These are phyloP conservation scores for Candida sithepensis DNA, from an alignment of 805 yeast genomes.

Conservation along the genomic window DNA sequence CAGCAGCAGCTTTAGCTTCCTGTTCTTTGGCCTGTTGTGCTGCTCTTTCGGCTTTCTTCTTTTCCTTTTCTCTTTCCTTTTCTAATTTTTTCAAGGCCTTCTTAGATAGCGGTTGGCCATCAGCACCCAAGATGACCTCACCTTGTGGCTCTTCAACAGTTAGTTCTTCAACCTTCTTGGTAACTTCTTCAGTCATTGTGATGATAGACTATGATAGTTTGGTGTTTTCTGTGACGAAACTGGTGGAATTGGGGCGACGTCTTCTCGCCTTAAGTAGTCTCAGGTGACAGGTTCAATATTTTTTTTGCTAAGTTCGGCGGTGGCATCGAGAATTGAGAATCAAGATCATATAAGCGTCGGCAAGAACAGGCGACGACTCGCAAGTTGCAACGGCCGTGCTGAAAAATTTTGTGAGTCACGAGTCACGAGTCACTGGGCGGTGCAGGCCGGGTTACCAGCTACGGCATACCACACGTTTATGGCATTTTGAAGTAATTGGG, in stretches of 20 bases:
- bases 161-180: conserved; percentile 26
- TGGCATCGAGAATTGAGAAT: too few relatives aligned
- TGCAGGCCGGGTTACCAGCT: background rate
- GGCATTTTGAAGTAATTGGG: background rate
- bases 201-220: too few relatives aligned
- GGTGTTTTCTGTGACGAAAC: too few relatives aligned
- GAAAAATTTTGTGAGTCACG: background rate
- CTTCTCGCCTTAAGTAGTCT: background rate
- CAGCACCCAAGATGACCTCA: conserved; percentile 36
- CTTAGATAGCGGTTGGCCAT: conserved; percentile 86
- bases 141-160: conserved; percentile 15
- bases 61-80: conserved; percentile 88
- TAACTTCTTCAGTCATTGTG: conserved; percentile 28
- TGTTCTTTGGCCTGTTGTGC: conserved; percentile 82
- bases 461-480: background rate
- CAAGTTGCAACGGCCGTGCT: background rate
- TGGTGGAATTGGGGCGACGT: too few relatives aligned
- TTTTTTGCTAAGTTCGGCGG: background rate
- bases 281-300: background rate
- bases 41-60: conserved; percentile 89
- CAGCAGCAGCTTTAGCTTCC: conserved; percentile 71
- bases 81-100: conserved; percentile 93
- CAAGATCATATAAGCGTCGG: too few relatives aligned
- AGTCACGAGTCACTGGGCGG: background rate
- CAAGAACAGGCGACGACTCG: too few relatives aligned